Percentiles rank a stretch among this genome's conserved stretches.
Evolutionary conservation across 345 rosid genomes (phyloP).

Genomic region (Abelmoschus esculentus): DNA sequence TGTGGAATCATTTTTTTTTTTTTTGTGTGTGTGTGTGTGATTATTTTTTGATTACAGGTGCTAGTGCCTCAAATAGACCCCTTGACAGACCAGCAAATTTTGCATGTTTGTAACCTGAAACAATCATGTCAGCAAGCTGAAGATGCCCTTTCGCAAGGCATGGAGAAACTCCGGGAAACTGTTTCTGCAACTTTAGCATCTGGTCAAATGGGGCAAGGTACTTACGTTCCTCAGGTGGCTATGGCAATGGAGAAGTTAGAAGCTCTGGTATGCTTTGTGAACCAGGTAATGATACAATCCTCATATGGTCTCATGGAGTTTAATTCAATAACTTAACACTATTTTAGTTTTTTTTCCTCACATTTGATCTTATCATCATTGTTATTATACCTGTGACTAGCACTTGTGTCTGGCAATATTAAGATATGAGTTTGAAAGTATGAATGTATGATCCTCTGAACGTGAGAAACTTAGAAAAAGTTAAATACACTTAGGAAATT

Average conservation of each 20-base stretch:
- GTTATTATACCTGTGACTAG: not conserved
- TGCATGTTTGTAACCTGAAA: conserved; percentile 39
- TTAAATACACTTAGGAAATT: not conserved
- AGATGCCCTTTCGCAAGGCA: conserved; percentile 92
- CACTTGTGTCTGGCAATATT: not conserved
- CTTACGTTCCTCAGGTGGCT: conserved; percentile 42
- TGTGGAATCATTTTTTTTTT: not conserved
- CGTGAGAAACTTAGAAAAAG: not conserved
- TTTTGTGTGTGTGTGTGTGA: not conserved
- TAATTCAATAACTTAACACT: not conserved
- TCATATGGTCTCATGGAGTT: conserved; percentile 6
- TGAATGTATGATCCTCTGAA: not conserved
- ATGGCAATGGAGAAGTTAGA: conserved; percentile 71
- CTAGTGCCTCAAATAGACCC: conserved; percentile 62
- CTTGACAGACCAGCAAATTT: conserved; percentile 51
- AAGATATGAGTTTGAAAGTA: not conserved
- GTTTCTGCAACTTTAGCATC: conserved; percentile 63
- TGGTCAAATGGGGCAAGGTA: conserved; percentile 54
- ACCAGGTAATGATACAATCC: conserved; percentile 46
- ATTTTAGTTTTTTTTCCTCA: not conserved
- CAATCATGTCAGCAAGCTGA: conserved; percentile 93
- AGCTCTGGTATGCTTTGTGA: conserved; percentile 64
- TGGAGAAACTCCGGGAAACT: conserved; percentile 75
- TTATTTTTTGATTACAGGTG: conserved; percentile 39
- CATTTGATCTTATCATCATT: not conserved